Evolutionary conservation across 2,329 filamentous ascomycete species (phyloP).

Genomic region (Arthrobotrys iridis): DNA sequence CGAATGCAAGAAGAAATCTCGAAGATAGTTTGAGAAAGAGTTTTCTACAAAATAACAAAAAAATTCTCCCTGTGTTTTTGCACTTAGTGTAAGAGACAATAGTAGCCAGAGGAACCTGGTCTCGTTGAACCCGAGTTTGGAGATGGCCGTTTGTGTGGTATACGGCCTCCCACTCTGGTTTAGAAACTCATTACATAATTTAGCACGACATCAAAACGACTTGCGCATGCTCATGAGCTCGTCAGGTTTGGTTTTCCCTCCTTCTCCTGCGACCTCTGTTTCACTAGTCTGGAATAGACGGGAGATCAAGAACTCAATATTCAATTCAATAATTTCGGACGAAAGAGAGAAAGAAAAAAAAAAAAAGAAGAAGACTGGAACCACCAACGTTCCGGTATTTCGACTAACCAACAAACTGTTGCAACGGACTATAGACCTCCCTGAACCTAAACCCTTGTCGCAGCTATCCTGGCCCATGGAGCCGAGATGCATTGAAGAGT

Average conservation of each 20-base stretch:
- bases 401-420: background rate
- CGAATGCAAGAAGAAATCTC: constrained; percentile 20
- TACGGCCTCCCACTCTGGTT: background rate
- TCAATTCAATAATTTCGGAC: background rate
- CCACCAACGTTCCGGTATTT: too few species aligned
- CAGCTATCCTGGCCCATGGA: background rate
- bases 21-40: constrained; percentile 1
- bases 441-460: background rate
- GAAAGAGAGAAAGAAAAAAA: background rate
- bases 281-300: constrained; percentile 2
- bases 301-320: background rate
- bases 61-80: too few species aligned
- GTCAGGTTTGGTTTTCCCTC: background rate
- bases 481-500: background rate
- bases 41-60: constrained; percentile 5
- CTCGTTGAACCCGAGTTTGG: background rate
- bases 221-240: constrained; percentile 33
- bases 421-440: background rate
- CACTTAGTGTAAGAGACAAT: too few species aligned
- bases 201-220: background rate
- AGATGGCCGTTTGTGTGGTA: too few species aligned
- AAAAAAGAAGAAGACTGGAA: background rate
- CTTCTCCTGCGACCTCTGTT: background rate
- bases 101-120: too few species aligned
- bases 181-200: constrained; percentile 2